Base-by-base conservation (phyloP, 208 protist species). In the Wallacemonas rigidus region DNA sequence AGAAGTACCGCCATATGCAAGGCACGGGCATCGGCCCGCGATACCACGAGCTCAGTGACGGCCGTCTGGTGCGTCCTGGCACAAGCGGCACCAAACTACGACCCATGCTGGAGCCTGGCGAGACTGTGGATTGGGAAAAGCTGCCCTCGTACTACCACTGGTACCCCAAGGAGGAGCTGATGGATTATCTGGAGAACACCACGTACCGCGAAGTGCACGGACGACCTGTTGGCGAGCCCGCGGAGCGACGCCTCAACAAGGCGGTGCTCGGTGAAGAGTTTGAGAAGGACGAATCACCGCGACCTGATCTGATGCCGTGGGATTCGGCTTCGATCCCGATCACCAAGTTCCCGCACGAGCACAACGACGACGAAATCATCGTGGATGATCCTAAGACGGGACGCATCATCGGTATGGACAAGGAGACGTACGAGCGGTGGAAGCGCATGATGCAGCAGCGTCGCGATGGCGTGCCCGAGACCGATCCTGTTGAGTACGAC, bases 61-160 rank as follows among this genome's bases (percentile, higher is more conserved):
- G 91, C 2, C 83, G 91, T 1, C 79, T 95, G 12, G 91, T 94
- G 71, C 86, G 91, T 3, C 91, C 91, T 36, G 91, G 91, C 7
- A 95, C 87, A 50, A 90, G 83, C 72, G 81, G 88, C 44, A 95
- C 91, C 36, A 95, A 94, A 69, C 82, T 95, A 61, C 85, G 87
- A 4, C 91, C 91, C 2, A 83, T 95, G 78, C 75, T 95, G 7
- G 88, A 95, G 83, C 91, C 91, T 2, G 91, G 91, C 47, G 88
- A 95, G 75, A 77, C 75, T 1, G 85, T 94, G 14, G 82, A 93
- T 43, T 95, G 91, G 89, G 91, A 95, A 72, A 85, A 89, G 75
- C 81, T 95, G 45, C 91, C 91, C 4, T 95, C 88, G 8, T 95
- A 95, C 79, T 95, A 94, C 75, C 86, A 95, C 77, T 95, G 91